These are phyloP conservation scores for Pilobolus umbonatus DNA, from an alignment of 192 early-diverging fungal species.

Conservation along the genomic window DNA sequence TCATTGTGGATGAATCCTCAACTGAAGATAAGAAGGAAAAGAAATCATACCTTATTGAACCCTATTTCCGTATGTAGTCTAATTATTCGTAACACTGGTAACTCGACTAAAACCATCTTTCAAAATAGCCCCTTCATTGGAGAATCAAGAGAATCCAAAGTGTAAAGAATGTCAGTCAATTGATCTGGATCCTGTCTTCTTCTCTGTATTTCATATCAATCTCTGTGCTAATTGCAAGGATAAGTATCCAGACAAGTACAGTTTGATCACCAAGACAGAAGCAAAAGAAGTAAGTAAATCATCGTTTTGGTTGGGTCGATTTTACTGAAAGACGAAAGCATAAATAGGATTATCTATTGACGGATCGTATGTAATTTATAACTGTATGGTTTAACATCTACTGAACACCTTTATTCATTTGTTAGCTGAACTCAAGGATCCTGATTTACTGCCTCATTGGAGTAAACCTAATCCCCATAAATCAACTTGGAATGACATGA, in stretches of 20 bases:
- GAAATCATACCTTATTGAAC: slow-evolving; percentile 16
- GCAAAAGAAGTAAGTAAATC: slow-evolving; percentile 56
- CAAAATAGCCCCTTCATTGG: slow-evolving; percentile 39
- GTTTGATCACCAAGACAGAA: slow-evolving; percentile 95
- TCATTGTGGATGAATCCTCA: slow-evolving; percentile 58
- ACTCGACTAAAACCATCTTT: not conserved
- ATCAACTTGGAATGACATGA: slow-evolving; percentile 95
- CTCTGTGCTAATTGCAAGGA: slow-evolving; percentile 81
- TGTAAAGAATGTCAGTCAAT: slow-evolving; percentile 82
- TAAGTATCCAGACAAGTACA: slow-evolving; percentile 78
- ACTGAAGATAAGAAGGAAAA: slow-evolving; percentile 36
- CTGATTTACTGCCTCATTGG: slow-evolving; percentile 73
- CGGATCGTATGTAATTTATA: slow-evolving; percentile 58
- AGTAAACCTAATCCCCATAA: slow-evolving; percentile 92
- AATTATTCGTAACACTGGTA: slow-evolving; percentile 12
- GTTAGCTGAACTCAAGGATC: slow-evolving; percentile 77
- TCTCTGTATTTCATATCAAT: slow-evolving; percentile 63
- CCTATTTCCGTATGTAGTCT: slow-evolving; percentile 47
- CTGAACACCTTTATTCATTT: not conserved
- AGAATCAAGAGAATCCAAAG: slow-evolving; percentile 54
- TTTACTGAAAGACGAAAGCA: not conserved
- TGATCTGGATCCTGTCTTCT: slow-evolving; percentile 75
- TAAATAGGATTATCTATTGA: slow-evolving; percentile 83
- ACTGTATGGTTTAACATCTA: not conserved
- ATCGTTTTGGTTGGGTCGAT: not conserved